Percentiles rank a stretch among this genome's conserved stretches.
Evolutionary conservation across 2,329 filamentous ascomycete genomes (phyloP).

Genomic region (Cadophora malorum): DNA sequence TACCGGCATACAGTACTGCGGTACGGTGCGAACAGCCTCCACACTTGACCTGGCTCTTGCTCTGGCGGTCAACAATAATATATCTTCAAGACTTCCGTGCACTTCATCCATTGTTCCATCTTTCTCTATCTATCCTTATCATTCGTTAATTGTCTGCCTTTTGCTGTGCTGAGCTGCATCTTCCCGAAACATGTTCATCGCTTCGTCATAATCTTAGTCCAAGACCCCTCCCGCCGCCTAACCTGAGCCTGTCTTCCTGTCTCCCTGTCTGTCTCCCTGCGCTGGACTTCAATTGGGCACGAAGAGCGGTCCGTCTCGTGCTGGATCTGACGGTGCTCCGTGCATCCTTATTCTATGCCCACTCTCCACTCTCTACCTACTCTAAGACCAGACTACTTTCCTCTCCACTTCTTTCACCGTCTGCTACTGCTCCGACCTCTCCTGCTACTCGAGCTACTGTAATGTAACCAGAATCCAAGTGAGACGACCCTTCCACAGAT

Average conservation of each 20-base stretch:
- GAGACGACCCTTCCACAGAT: background rate
- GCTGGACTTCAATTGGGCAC: constrained; percentile 21
- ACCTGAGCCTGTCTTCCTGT: background rate
- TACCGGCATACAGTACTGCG: background rate
- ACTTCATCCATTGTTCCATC: background rate
- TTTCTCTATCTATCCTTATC: background rate
- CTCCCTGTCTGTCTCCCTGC: background rate
- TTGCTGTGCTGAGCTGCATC: background rate
- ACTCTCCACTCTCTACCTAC: background rate
- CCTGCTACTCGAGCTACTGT: too few relatives aligned
- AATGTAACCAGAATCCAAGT: constrained; percentile 7
- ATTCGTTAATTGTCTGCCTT: background rate
- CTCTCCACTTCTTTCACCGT: constrained; percentile 29
- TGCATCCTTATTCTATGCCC: constrained; percentile 29
- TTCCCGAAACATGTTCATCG: constrained; percentile 24
- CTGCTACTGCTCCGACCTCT: constrained; percentile 16
- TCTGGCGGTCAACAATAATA: background rate
- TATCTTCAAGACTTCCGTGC: constrained; percentile 5
- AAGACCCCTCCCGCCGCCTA: constrained; percentile 6
- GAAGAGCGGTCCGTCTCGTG: constrained; percentile 32
- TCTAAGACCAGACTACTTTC: background rate
- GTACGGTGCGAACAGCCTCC: background rate
- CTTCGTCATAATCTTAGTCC: constrained; percentile 32
- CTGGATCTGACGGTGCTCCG: constrained; percentile 33
- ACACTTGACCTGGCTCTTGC: background rate